Conservation (phyloP, 257 asterid species). For the Nicotiana obtusifolia region DNA sequence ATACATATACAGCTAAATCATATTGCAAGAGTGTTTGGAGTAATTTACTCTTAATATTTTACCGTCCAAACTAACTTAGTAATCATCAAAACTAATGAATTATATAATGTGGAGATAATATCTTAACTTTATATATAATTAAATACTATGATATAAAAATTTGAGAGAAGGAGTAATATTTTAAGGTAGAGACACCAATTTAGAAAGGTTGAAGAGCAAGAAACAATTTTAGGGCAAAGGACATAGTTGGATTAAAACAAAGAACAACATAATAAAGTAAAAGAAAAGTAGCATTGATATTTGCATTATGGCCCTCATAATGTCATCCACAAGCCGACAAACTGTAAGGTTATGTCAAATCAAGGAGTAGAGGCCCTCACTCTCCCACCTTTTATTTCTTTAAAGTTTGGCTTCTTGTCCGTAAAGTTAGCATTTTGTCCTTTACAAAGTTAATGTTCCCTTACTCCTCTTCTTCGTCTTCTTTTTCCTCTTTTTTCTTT, state of each 20-base stretch:
- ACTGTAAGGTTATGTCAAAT: conserved; percentile 28
- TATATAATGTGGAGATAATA: not conserved
- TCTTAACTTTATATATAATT: not conserved
- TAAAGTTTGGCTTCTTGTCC: conserved; percentile 39
- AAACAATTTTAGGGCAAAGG: not conserved
- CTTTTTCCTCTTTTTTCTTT: too few species aligned
- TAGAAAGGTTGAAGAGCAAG: not conserved
- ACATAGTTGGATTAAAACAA: not conserved
- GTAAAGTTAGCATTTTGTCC: conserved; percentile 35
- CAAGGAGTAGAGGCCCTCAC: conserved; percentile 6
- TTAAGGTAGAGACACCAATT: not conserved
- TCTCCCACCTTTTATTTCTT: not conserved
- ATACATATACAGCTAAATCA: not conserved
- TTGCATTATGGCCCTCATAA: conserved; percentile 10
- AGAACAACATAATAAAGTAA: not conserved
- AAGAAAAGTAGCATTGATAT: not conserved
- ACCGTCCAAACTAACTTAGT: too few species aligned
- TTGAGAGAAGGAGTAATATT: not conserved
- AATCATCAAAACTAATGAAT: too few species aligned
- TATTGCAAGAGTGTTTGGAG: not conserved
- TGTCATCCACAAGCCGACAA: conserved; percentile 23
- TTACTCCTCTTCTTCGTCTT: too few species aligned
- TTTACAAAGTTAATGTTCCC: not conserved
- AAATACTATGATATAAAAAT: not conserved
- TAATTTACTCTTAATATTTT: not conserved